Base-by-base conservation (phyloP, 1,284 basidiomycete species). In the Apiotrichum sp. region DNA sequence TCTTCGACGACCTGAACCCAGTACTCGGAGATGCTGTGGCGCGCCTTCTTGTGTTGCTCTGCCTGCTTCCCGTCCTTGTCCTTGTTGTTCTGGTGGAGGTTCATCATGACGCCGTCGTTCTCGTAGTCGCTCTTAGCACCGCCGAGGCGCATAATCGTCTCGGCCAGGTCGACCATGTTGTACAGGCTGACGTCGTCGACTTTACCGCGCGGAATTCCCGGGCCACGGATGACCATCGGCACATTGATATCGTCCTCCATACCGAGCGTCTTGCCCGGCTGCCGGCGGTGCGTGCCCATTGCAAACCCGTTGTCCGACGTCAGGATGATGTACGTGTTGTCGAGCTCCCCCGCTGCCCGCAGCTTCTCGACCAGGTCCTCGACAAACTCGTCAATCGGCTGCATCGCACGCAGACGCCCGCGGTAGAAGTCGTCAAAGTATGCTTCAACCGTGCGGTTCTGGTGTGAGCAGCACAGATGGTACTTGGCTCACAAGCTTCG, bases 381-480 rank as follows among this genome's bases (percentile, higher is more conserved):
- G 4, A 73, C 67, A 0, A 72, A 53, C 63, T 71, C 69, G 53
- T 73, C 69, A 1, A 73, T 65, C 0, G 69, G 61, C 46, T 69
- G 68, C 8, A 70, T 49, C 1, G 66, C 34, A 5, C 67, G 59
- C 32, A 73, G 52, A 1, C 72, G 58, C 0, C 59, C 60, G 2
- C 70, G 64, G 56, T 70, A 69, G 44, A 66, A 72, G 22, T 73
- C 65, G 48, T 71, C 70, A 16, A 68, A 54, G 53, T 73, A 71
- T 31, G 58, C 63, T 34, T 65, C 60, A 10, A 67, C 53, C 1
- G 68, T 68, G 2, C 39, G 16, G 49, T 73, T 71, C 36, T 38
- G 36, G 13, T 8, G 22, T 8, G 8, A 13, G 7, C 36, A 38
- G 36, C 7, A 38, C 7, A 7, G 13, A 13, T 8, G 8, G 13